phyloP scores from a whole-genome alignment of 805 yeast species.

The Lachancea mirantina region DNA sequence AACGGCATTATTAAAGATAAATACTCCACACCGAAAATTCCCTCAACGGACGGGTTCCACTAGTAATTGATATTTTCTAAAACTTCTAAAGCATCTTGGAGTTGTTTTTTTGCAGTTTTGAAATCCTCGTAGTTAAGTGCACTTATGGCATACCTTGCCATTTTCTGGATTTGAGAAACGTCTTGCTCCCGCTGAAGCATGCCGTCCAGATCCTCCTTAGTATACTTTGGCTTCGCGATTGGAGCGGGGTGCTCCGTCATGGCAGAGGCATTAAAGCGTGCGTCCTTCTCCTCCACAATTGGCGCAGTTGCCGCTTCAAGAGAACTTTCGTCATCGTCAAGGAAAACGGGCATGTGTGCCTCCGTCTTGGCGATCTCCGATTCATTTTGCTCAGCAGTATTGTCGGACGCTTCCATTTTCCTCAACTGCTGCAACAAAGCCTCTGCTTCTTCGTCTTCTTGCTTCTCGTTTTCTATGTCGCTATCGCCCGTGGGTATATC shows the following conservation, averaged over 20 bases:
- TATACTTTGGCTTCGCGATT: too few relatives aligned
- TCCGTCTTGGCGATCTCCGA: too few relatives aligned
- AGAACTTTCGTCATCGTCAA: background rate
- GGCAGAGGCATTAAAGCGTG: background rate
- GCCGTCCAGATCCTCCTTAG: conserved; percentile 28
- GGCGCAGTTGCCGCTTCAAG: background rate
- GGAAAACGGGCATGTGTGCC: background rate
- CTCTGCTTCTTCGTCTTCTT: background rate
- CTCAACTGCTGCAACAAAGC: too few relatives aligned
- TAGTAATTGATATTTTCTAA: conserved; percentile 12
- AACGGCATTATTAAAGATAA: too few relatives aligned
- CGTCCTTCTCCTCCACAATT: too few relatives aligned
- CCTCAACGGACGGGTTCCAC: conserved; percentile 9
- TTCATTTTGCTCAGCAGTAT: too few relatives aligned
- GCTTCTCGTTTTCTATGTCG: background rate
- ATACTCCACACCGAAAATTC: conserved; percentile 6
- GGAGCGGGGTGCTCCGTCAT: too few relatives aligned
- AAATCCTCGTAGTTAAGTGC: conserved; percentile 74
- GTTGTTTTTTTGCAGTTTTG: conserved; percentile 57
- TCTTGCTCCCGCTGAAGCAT: conserved; percentile 50
- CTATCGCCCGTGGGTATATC: too few relatives aligned
- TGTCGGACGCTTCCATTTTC: conserved; percentile 5
- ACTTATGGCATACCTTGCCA: conserved; percentile 68
- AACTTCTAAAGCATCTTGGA: conserved; percentile 46
- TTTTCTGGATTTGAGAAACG: conserved; percentile 55